A percentile compares a stretch with the other conserved stretches of the same genome.
These are phyloP conservation scores for Apiospora hydei DNA, from an alignment of 2,329 filamentous ascomycete species.

Conservation along the genomic window DNA sequence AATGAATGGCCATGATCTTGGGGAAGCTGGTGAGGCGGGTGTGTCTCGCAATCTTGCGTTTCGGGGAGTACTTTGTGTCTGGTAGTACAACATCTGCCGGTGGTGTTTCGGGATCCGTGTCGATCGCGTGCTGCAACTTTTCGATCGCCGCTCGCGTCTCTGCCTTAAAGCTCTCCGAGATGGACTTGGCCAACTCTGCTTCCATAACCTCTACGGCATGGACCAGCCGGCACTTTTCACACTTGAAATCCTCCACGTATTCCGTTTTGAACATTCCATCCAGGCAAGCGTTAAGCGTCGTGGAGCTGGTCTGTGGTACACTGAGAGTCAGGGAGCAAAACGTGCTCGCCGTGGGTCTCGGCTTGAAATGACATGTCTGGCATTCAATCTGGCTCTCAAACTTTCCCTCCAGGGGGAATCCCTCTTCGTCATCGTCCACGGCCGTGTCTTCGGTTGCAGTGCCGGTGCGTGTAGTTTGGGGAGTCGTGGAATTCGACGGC, in stretches of 20 bases:
- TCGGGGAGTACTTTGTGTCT: constrained; percentile 76
- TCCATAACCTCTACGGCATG: constrained; percentile 75
- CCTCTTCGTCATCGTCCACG: constrained; percentile 60
- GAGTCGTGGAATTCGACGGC: constrained; percentile 26
- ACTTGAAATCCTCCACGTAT: constrained; percentile 96
- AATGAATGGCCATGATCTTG: constrained; percentile 87
- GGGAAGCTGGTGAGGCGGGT: constrained; percentile 89
- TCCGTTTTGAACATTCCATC: constrained; percentile 95
- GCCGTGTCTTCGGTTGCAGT: constrained; percentile 28
- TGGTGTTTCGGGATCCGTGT: constrained; percentile 80
- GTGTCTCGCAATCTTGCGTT: constrained; percentile 84
- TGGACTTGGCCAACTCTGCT: constrained; percentile 63
- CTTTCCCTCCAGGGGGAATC: constrained; percentile 90
- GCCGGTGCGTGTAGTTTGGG: constrained; percentile 24
- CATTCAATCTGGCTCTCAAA: constrained; percentile 97
- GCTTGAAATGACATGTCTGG: constrained; percentile 86
- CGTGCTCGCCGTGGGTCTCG: constrained; percentile 80
- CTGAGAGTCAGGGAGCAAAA: constrained; percentile 94
- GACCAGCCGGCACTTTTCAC: constrained; percentile 88
- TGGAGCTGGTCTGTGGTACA: constrained; percentile 83
- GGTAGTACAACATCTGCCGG: constrained; percentile 78
- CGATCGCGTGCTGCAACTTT: constrained; percentile 73
- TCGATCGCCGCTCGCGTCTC: constrained; percentile 65
- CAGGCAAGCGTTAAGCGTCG: constrained; percentile 86
- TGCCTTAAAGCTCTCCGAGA: constrained; percentile 58